A percentile compares a stretch with the other conserved stretches of the same genome.
These are phyloP conservation scores for Gastrodia elata DNA, from an alignment of 106 monocot species.

Conservation along the genomic window DNA sequence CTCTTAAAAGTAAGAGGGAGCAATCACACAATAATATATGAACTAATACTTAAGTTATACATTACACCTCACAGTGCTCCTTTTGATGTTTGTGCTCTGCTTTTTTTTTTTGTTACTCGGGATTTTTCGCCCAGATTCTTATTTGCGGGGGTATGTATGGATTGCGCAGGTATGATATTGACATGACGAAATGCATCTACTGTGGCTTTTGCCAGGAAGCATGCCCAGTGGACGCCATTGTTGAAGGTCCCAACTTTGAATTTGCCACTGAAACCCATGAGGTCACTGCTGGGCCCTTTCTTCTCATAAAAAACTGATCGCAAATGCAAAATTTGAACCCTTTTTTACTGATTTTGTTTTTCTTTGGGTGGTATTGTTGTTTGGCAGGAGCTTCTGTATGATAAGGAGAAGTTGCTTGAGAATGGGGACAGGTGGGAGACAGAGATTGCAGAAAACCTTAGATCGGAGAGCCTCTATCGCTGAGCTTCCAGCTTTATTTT, in stretches of 20 bases:
- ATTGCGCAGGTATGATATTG: conserved; percentile 81
- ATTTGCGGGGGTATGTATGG: neutral
- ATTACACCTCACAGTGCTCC: too few species aligned
- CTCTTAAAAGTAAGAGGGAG: too few species aligned
- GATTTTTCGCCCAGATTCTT: neutral
- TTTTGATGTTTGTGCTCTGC: too few species aligned
- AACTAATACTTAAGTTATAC: too few species aligned
- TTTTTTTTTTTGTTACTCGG: too few species aligned
- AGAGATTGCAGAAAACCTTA: conserved; percentile 24
- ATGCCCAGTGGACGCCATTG: conserved; percentile 92
- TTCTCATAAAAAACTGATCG: neutral
- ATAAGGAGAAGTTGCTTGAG: conserved; percentile 91
- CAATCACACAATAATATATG: too few species aligned
- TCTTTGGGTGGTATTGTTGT: neutral
- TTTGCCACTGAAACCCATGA: conserved; percentile 96
- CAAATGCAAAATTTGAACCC: neutral
- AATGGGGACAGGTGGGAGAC: conserved; percentile 98
- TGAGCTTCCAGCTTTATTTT: neutral
- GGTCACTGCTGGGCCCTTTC: conserved; percentile 41
- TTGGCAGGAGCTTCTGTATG: conserved; percentile 74
- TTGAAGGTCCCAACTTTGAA: conserved; percentile 97
- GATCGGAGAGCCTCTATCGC: conserved; percentile 13
- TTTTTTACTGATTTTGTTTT: neutral
- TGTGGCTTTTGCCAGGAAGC: conserved; percentile 98
- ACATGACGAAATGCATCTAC: conserved; percentile 98